These are phyloP conservation scores for Physcia stellaris DNA, from an alignment of 495 filamentous ascomycete species.

Conservation along the genomic window DNA sequence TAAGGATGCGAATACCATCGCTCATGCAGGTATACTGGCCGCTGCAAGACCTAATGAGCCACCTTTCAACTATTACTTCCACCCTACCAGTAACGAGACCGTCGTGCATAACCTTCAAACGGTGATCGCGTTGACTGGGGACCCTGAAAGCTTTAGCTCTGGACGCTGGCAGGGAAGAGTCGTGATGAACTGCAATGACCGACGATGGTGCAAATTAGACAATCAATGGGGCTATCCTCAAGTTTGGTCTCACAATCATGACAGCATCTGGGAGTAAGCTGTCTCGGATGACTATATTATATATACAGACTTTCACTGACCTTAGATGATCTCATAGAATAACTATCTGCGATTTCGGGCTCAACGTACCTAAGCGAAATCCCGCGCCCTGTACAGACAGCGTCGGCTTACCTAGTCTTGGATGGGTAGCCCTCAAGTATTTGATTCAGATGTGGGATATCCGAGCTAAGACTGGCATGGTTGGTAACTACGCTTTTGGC, in stretches of 20 bases:
- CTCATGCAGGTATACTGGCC: neutral
- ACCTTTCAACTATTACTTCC: constrained; percentile 1
- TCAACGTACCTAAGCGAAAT: neutral
- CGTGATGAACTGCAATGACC: neutral
- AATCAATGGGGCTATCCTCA: constrained; percentile 1
- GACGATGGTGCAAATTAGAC: neutral
- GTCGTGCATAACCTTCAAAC: neutral
- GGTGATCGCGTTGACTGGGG: neutral
- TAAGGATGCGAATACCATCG: neutral
- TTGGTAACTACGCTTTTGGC: neutral
- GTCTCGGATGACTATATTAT: too few relatives aligned
- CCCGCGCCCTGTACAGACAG: neutral
- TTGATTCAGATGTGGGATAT: constrained; percentile 1
- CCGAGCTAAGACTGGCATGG: neutral
- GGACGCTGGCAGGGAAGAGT: neutral
- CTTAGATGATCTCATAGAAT: too few relatives aligned
- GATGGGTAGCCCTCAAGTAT: neutral
- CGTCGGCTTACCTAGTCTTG: neutral
- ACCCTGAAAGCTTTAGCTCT: neutral
- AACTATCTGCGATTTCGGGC: neutral
- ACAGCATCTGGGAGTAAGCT: neutral
- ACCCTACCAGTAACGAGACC: neutral
- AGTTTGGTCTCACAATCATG: neutral
- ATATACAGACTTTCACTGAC: too few relatives aligned
- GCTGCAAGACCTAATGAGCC: neutral